Conservation (phyloP, 2,329 filamentous ascomycete species). For the Trichoderma sp. region DNA sequence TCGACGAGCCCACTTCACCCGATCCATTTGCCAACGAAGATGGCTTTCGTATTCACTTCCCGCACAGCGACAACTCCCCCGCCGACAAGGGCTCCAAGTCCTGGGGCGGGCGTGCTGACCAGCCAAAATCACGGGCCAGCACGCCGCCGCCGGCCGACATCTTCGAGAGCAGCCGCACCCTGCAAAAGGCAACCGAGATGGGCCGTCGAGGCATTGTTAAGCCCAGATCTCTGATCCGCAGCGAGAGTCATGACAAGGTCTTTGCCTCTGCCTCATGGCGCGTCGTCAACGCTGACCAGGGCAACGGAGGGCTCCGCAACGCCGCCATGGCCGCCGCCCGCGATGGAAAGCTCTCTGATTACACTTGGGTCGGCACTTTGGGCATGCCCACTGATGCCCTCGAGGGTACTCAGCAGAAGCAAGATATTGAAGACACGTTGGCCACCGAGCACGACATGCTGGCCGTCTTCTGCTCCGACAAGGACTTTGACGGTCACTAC, state of each 20-base stretch:
- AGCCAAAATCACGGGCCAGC: slow-evolving; percentile 72
- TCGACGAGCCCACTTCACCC: slow-evolving; percentile 43
- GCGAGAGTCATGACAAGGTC: slow-evolving; percentile 63
- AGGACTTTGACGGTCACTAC: slow-evolving; percentile 92
- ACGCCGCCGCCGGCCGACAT: slow-evolving; percentile 74
- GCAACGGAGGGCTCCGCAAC: slow-evolving; percentile 88
- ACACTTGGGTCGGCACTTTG: slow-evolving; percentile 87
- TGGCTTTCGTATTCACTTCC: slow-evolving; percentile 56
- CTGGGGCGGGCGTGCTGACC: slow-evolving; percentile 74
- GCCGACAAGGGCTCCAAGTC: slow-evolving; percentile 72
- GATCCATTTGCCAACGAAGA: slow-evolving; percentile 58
- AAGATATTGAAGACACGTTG: slow-evolving; percentile 78
- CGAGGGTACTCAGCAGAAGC: slow-evolving; percentile 67
- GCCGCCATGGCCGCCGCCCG: slow-evolving; percentile 76
- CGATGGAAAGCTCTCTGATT: slow-evolving; percentile 66
- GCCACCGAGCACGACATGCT: slow-evolving; percentile 79
- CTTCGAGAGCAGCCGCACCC: slow-evolving; percentile 60
- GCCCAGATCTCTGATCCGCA: slow-evolving; percentile 50
- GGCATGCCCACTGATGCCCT: slow-evolving; percentile 92
- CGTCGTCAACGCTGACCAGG: slow-evolving; percentile 81
- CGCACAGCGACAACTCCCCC: slow-evolving; percentile 55
- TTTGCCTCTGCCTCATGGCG: slow-evolving; percentile 80
- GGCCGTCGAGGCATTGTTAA: slow-evolving; percentile 57
- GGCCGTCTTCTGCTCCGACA: slow-evolving; percentile 82
- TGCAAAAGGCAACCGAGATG: slow-evolving; percentile 57